Base-by-base conservation (phyloP, 2,329 filamentous ascomycete genomes). In the Coniochaeta prunicola region DNA sequence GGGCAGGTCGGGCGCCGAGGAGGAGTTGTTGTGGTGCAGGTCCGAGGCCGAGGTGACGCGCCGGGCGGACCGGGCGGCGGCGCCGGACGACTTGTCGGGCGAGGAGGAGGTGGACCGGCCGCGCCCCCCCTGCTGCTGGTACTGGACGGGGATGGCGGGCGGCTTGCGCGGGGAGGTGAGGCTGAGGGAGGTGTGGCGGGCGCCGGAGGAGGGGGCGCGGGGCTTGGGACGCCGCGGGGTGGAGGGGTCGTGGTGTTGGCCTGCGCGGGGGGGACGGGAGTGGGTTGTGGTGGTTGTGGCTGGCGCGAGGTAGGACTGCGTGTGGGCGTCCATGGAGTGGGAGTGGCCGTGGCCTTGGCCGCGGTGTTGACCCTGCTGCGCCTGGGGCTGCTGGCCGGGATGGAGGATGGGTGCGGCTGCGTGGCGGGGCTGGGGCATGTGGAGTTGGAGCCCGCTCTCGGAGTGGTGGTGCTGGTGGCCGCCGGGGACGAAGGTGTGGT, bases 331-430 rank as follows among this genome's bases (percentile, higher is more conserved):
- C 19, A 80, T 73, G 17, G 81, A 78, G 2, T 80, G 80, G 1
- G 80, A 80, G 1, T 80, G 82, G 1, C 80, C 80, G 4, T 81
- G 81, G 10, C 77, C 75, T 1, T 81, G 80, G 56, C 78, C 78
- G 10, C 76, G 75, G 36, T 75, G 74, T 31, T 74, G 70, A 33
- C 73, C 71, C 45, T 78, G 74, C 19, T 74, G 70, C 33, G 73
- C 71, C 45, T 78, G 74, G 19, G 64, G 64, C 58, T 61, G 63
- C 56, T 48, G 53, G 30, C 60, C 21, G 60, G 26, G 56, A 56
- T 42, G 19, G 58, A 77, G 67, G 26, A 76, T 68, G 15, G 73
- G 68, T 6, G 75, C 70, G 30, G 71, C 69, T 0, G 72, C 68
- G 5, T 67, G 61, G 0, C 70, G 76, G 4, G 78, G 74, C 60